Evolutionary conservation across 176 grass and related monocot species (phyloP).

Genomic region (Carex pumila): DNA sequence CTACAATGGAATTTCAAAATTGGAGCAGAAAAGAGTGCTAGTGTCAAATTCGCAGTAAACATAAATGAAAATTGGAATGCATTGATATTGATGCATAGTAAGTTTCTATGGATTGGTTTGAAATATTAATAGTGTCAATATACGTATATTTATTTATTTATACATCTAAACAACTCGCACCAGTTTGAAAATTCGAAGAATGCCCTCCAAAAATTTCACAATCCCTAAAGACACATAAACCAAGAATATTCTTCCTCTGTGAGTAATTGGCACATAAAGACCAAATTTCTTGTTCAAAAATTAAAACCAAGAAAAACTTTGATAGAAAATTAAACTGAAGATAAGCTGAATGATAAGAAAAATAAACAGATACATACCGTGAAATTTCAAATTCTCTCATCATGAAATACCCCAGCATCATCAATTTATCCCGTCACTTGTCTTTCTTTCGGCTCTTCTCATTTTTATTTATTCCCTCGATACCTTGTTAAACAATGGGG

Average conservation of each 20-base stretch:
- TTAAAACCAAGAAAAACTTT: not conserved
- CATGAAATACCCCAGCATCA: not conserved
- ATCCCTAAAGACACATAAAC: not conserved
- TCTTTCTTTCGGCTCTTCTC: not conserved
- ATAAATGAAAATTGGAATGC: not conserved
- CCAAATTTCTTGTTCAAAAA: not conserved
- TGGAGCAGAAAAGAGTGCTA: not conserved
- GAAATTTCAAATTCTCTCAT: not conserved
- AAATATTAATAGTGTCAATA: not conserved
- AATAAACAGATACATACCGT: not conserved
- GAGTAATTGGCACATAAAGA: not conserved
- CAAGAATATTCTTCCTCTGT: not conserved
- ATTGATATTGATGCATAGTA: not conserved
- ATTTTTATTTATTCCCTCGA: not conserved
- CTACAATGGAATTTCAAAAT: not conserved
- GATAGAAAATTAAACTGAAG: not conserved
- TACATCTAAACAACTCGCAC: not conserved
- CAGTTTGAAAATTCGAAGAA: not conserved
- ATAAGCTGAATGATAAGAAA: not conserved
- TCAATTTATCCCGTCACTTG: not conserved
- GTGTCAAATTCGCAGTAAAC: not conserved
- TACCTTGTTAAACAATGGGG: not conserved
- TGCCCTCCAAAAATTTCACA: not conserved
- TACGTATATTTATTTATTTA: not conserved
- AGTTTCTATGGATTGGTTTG: not conserved